Percentiles rank a stretch among this genome's conserved stretches.
Evolutionary conservation across 257 asterid species (phyloP).

Genomic region (Parsonsia alboflavescens): DNA sequence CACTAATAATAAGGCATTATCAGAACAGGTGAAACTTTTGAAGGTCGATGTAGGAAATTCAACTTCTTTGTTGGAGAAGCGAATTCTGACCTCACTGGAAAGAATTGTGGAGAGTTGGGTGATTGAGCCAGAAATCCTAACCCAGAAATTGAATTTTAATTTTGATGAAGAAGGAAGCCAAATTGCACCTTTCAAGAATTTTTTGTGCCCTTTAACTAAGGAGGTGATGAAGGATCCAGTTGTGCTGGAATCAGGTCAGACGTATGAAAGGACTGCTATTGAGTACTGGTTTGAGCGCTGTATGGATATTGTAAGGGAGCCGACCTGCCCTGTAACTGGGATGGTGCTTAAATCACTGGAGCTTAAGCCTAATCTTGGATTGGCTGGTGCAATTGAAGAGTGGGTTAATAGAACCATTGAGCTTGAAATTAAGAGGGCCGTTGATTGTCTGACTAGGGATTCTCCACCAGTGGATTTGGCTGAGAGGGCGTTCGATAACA

Average conservation of each 20-base stretch:
- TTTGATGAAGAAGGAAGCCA: conserved; percentile 25
- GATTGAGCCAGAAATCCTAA: conserved; percentile 16
- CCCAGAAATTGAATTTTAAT: conserved; percentile 21
- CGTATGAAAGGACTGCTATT: conserved; percentile 27
- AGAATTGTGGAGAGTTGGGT: conserved; percentile 22
- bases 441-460: conserved; percentile 18
- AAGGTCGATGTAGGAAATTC: conserved; percentile 17
- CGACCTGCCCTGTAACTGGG: conserved; percentile 31
- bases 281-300: conserved; percentile 30
- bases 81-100: conserved; percentile 19
- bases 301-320: conserved; percentile 24
- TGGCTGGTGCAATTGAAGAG: conserved; percentile 34
- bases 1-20: conserved; percentile 17
- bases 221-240: conserved; percentile 34
- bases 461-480: conserved; percentile 10
- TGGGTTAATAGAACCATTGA: conserved; percentile 26
- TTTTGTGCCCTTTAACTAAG: conserved; percentile 28
- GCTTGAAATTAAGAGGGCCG: conserved; percentile 22
- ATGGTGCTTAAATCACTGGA: conserved; percentile 20
- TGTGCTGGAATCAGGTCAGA: conserved; percentile 27
- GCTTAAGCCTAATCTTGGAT: conserved; percentile 28
- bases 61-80: conserved; percentile 15
- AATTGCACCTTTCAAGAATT: conserved; percentile 22
- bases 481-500: conserved; percentile 14
- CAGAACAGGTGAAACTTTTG: conserved; percentile 18